Base-by-base conservation (phyloP, 139 green algal species). In the Coelastrella sp. region DNA sequence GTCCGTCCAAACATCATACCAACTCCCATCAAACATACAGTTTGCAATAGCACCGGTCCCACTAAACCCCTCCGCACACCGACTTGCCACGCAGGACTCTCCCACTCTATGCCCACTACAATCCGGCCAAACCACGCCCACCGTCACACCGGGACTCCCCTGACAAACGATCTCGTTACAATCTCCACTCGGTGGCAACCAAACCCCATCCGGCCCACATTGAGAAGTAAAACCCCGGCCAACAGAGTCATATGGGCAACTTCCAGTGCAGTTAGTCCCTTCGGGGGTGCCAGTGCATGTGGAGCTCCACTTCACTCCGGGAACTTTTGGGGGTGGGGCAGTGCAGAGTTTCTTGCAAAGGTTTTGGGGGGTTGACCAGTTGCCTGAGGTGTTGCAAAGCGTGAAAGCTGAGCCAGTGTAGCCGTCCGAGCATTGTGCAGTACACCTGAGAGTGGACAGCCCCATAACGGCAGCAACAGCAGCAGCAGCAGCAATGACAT, bases 101-200 rank as follows among this genome's bases (percentile, higher is more conserved):
- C 78, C 78, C 10, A 64, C 56, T 20, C n/a, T 66, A 17, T 71
- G 59, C 5, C 78, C 78, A 7, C 14, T 84, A 64, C 78, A 84
- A 56, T 84, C 78, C 59, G 78, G 78, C 78, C 78, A 84, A 4
- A n/a, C 68, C 54, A 83, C 77, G 7, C 47, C 32, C 19, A 11
- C 78, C 32, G 56, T 84, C 54, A 68, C 78, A 3, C 86, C 73
- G 0, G 94, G 95, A 3, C 98, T 58, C 80, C 93, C 93, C 2
- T 98, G 92, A 96, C 96, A 98, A 56, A 98, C 91, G 56, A 96
- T 96, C 6, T 88, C 88, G 56, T 89, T 87, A 17, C 92, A 90
- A 5, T 71, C 65, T 3, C 23, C 56, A 17, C 47, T 20, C 96
- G 96, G 97, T 11, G 80, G 66, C 90, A 94, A 61, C 83, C 78